These are phyloP conservation scores for Monosporascus sp. DNA, from an alignment of 2,329 filamentous ascomycete species.

Conservation along the genomic window DNA sequence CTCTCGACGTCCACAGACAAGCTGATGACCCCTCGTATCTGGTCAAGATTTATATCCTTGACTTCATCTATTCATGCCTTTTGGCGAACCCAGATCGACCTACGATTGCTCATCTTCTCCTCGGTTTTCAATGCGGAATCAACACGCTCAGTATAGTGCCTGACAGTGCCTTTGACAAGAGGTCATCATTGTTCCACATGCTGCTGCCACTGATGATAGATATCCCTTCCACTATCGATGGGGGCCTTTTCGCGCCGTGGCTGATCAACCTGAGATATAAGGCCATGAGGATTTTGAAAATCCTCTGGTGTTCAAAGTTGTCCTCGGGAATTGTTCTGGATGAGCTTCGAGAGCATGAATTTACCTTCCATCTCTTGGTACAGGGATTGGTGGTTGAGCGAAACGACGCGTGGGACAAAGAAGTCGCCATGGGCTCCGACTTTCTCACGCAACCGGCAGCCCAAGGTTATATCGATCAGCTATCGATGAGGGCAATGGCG, in stretches of 20 bases:
- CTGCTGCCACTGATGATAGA: constrained; percentile 68
- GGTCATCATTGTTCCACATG: constrained; percentile 77
- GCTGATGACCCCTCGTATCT: constrained; percentile 67
- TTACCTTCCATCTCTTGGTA: constrained; percentile 72
- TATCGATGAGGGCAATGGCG: constrained; percentile 70
- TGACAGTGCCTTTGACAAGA: constrained; percentile 65
- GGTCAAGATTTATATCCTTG: constrained; percentile 78
- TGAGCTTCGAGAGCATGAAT: constrained; percentile 74
- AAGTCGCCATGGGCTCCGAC: background rate
- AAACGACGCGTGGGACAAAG: constrained; percentile 66
- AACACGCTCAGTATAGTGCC: constrained; percentile 64
- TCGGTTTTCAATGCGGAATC: constrained; percentile 78
- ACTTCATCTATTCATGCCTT: constrained; percentile 80
- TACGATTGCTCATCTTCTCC: constrained; percentile 82
- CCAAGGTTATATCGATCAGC: constrained; percentile 68
- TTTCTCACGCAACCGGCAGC: constrained; percentile 60
- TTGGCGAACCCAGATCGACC: constrained; percentile 70
- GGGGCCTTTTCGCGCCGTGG: constrained; percentile 58
- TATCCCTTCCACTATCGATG: constrained; percentile 60
- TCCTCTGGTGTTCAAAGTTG: constrained; percentile 78
- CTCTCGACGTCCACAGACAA: constrained; percentile 69
- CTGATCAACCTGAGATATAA: constrained; percentile 64
- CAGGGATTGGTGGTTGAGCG: constrained; percentile 67
- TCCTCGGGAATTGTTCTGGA: constrained; percentile 70
- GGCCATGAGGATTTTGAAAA: constrained; percentile 67